Conservation (phyloP, 129 eudicot genomes). For the Calendula officinalis region DNA sequence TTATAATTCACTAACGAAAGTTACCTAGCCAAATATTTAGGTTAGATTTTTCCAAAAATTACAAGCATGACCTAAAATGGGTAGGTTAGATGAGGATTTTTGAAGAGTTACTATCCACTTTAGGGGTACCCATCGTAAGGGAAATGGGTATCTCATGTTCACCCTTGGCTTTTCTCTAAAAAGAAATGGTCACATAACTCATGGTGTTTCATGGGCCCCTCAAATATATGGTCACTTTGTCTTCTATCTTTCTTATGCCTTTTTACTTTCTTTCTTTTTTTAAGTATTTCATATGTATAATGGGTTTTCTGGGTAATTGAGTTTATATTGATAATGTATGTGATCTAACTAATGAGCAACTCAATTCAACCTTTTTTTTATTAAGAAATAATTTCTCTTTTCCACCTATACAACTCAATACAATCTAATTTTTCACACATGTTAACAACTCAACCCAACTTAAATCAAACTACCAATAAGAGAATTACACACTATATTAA, state of each 20-base stretch:
- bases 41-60: not conserved
- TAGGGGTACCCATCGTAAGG: not conserved
- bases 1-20: not conserved
- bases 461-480: no score
- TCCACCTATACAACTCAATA: no score
- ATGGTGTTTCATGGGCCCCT: slow-evolving; percentile 9
- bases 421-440: no score
- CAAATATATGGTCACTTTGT: not conserved
- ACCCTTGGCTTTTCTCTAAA: slow-evolving; percentile 11
- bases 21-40: not conserved
- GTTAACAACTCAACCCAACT: no score
- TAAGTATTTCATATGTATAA: no score
- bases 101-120: slow-evolving; percentile 17
- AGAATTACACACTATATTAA: no score
- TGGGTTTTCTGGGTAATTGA: no score
- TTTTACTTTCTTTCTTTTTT: no score
- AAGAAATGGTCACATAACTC: slow-evolving; percentile 13
- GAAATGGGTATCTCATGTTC: slow-evolving; percentile 20
- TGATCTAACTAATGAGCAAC: no score
- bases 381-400: no score
- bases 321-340: no score
- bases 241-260: not conserved
- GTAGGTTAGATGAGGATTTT: not conserved
- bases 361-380: no score
- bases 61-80: slow-evolving; percentile 9